Evolutionary conservation across 768 basidiomycete genomes (phyloP).

Genomic region (Termitomyces sp.): DNA sequence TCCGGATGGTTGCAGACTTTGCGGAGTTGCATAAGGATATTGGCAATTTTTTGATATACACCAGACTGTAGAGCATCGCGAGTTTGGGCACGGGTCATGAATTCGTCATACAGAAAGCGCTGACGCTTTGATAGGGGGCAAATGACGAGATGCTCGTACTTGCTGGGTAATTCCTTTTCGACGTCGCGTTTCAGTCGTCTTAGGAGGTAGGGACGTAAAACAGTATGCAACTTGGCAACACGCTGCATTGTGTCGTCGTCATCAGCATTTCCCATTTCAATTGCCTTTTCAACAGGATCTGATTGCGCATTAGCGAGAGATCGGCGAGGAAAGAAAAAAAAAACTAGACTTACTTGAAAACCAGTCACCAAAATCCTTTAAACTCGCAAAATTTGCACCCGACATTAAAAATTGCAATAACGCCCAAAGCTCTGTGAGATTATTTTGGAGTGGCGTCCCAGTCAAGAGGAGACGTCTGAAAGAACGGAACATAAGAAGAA

Average conservation of each 20-base stretch:
- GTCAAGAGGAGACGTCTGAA: slow-evolving; percentile 87
- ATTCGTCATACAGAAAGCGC: slow-evolving; percentile 94
- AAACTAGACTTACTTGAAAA: slow-evolving; percentile 74
- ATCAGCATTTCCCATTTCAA: slow-evolving; percentile 73
- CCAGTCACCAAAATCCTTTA: slow-evolving; percentile 95
- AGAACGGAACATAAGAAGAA: slow-evolving; percentile 81
- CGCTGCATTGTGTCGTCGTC: slow-evolving; percentile 86
- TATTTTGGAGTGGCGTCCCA: slow-evolving; percentile 96
- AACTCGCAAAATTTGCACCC: slow-evolving; percentile 81
- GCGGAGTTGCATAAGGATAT: slow-evolving; percentile 96
- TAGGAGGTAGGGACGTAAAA: slow-evolving; percentile 93
- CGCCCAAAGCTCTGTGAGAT: slow-evolving; percentile 94
- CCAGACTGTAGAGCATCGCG: slow-evolving; percentile 80
- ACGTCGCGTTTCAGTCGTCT: slow-evolving; percentile 98
- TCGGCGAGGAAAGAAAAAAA: neutral
- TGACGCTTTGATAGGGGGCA: slow-evolving; percentile 90
- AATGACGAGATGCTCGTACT: slow-evolving; percentile 86
- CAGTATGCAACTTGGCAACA: slow-evolving; percentile 84
- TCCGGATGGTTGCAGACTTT: slow-evolving; percentile 97
- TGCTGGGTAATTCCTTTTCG: slow-evolving; percentile 91
- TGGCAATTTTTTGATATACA: slow-evolving; percentile 84
- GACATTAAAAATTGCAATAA: slow-evolving; percentile 93
- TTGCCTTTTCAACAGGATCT: slow-evolving; percentile 94
- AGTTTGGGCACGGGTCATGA: slow-evolving; percentile 87
- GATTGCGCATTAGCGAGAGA: slow-evolving; percentile 5